Base-by-base conservation (phyloP, 768 basidiomycete species). In the Cystobasidium tubakii region DNA sequence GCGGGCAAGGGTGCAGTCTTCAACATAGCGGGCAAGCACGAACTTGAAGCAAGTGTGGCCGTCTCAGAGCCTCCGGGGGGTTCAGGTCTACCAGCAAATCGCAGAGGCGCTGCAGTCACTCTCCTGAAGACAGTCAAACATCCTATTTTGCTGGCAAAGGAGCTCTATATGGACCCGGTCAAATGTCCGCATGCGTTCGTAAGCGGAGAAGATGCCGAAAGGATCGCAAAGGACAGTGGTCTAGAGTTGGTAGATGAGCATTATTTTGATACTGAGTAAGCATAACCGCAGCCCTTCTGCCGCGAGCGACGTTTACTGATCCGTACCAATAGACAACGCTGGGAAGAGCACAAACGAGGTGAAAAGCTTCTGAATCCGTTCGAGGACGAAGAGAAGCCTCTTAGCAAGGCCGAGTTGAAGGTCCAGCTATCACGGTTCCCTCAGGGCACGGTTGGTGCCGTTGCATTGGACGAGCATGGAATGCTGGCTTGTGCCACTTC, bases 391-490 rank as follows among this genome's bases (percentile, higher is more conserved):
- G 78, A 72, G 19, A 67, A 19, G 27, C 7, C 42, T 2, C 13
- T 29, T 1, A 21, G 33, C 27, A 19, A 39, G 17, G 25, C 23
- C 42, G 29, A 12, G 77, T 71, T 9, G 74, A 74, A 25, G 66
- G 78, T n/a, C 63, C 75, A 82, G 17, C 81, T 89, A 9, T 88
- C 89, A 79, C 81, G 84, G 76, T 82, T 86, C 75, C 89, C 91
- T 2, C 88, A 82, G 19, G 91, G 90, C 13, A 92, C 90, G 0
- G 90, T 92, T 12, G 91, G 91, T 23, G 91, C 91, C 0, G 90
- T 92, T 9, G 90, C 89, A 3, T 82, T 92, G 36, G 91, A 92
- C 78, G 77, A 84, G 6, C 83, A 86, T 27, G 90, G 90, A 0
- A 90, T 90, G 78, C 87, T 92, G 73, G 86, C 87, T 0, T 82